A percentile compares a stretch with the other conserved stretches of the same genome.
These are phyloP conservation scores for Apostasia ramifera DNA, from an alignment of 106 monocot species.

Conservation along the genomic window DNA sequence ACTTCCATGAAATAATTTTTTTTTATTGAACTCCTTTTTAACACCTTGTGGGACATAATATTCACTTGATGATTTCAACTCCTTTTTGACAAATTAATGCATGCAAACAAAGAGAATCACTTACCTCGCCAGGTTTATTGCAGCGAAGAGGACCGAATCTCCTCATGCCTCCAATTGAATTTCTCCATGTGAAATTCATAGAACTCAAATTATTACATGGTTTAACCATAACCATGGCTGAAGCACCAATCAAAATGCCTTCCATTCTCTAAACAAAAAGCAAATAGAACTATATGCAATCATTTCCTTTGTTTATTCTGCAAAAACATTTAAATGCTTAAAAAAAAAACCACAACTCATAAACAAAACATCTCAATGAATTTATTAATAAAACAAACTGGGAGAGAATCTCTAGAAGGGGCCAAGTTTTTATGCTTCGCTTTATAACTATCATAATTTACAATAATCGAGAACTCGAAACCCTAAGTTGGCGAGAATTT, in stretches of 20 bases:
- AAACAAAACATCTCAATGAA: too few relatives aligned
- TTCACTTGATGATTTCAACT: not conserved
- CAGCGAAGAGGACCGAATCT: not conserved
- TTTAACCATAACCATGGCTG: not conserved
- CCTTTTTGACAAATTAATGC: not conserved
- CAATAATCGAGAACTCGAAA: too few relatives aligned
- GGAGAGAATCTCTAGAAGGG: too few relatives aligned
- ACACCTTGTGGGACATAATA: too few relatives aligned
- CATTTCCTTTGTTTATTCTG: too few relatives aligned
- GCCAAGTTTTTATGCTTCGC: too few relatives aligned
- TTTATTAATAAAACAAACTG: too few relatives aligned
- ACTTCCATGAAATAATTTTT: not conserved
- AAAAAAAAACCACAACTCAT: too few relatives aligned
- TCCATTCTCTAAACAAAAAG: not conserved
- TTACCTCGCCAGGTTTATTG: not conserved
- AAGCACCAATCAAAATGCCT: not conserved
- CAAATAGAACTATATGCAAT: not conserved
- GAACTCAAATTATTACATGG: not conserved
- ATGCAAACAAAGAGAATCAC: not conserved
- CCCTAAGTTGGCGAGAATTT: too few relatives aligned
- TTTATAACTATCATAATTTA: too few relatives aligned
- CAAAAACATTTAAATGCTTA: too few relatives aligned
- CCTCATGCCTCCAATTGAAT: conserved; percentile 1
- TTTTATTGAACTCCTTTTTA: too few relatives aligned
- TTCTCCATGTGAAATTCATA: not conserved